Base-by-base conservation (phyloP, 169 alveolate genomes). In the Plasmodium billcollinsi region DNA sequence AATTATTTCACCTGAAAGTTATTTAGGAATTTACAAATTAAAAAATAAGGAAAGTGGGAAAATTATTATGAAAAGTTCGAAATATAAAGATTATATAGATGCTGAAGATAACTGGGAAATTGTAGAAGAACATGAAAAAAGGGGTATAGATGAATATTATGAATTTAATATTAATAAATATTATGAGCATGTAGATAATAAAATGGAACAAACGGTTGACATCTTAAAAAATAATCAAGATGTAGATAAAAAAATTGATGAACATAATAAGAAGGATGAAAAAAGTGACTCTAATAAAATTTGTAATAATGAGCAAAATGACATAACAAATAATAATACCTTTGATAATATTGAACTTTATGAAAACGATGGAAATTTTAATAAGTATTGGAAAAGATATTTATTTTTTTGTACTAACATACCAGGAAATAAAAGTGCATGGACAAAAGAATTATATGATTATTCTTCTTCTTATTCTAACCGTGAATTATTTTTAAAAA, bases 51-150 rank as follows among this genome's bases (percentile, higher is more conserved):
- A 52, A 69, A 83, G 20, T 61, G 83, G 83, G 45, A 59, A 69
- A 56, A 39, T 83, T 1, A 69, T 83, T 52, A 33, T 83, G 26
- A 83, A 83, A 54, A 83, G 91, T 54, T 83, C 91, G 12, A 83
- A 83, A 69, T 83, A 83, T 83, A 83, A 63, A 50, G 91, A 83
- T 21, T 83, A 83, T 62, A 83, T 83, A 61, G 91, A 83, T 49
- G 59, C 73, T 29, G 91, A 83, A 49, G 91, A 83, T 11, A 54
- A 83, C 14, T 83, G 83, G 80, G 91, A 67, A 43, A 70, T 83
- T 39, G 47, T 83, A 14, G 91, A 83, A 15, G 80, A 83, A 24
- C 26, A 15, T 43, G 91, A 58, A 50, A 83, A 67, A 39, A 83
- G 26, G 61, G n/a, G 67, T 70, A 21, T n/a, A 7, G 89, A 54